Evolutionary conservation across 208 protist genomes (phyloP).

Genomic region (Leishmania braziliensis): DNA sequence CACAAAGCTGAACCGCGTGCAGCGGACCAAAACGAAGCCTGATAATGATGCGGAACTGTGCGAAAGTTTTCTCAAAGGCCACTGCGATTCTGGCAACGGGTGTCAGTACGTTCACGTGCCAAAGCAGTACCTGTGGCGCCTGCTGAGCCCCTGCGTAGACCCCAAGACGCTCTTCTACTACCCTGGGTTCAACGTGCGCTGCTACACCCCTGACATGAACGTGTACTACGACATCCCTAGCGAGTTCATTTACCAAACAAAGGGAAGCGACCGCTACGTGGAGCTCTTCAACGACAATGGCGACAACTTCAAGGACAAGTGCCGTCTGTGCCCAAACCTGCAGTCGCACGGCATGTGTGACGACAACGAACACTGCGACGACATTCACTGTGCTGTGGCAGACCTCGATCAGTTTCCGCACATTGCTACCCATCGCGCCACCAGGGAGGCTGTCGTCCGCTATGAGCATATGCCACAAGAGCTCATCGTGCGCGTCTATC

Average conservation of each 20-base stretch:
- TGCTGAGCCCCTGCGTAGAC: constrained; percentile 49
- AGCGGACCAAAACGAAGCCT: constrained; percentile 39
- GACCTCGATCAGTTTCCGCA: constrained; percentile 52
- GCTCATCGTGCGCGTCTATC: constrained; percentile 69
- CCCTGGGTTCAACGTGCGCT: constrained; percentile 68
- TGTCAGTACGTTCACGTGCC: constrained; percentile 75
- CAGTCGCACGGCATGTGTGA: constrained; percentile 41
- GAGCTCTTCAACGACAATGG: constrained; percentile 79
- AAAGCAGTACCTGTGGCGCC: constrained; percentile 69
- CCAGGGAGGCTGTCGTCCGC: constrained; percentile 35
- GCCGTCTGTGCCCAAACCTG: constrained; percentile 58
- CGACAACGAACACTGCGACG: constrained; percentile 46
- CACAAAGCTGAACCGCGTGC: constrained; percentile 63
- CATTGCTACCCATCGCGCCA: constrained; percentile 66
- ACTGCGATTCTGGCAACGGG: constrained; percentile 45
- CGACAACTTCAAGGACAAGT: constrained; percentile 82
- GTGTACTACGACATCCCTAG: constrained; percentile 78
- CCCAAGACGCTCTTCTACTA: constrained; percentile 45
- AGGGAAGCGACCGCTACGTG: constrained; percentile 67
- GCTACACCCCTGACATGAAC: constrained; percentile 69
- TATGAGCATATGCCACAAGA: constrained; percentile 63
- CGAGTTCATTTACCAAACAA: constrained; percentile 61
- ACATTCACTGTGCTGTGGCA: constrained; percentile 59
- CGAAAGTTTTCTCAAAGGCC: constrained; percentile 65
- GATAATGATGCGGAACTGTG: constrained; percentile 54